A percentile compares a stretch with the other conserved stretches of the same genome.
These are phyloP conservation scores for Mortierella sp. DNA, from an alignment of 371 early-diverging fungal species.

Conservation along the genomic window DNA sequence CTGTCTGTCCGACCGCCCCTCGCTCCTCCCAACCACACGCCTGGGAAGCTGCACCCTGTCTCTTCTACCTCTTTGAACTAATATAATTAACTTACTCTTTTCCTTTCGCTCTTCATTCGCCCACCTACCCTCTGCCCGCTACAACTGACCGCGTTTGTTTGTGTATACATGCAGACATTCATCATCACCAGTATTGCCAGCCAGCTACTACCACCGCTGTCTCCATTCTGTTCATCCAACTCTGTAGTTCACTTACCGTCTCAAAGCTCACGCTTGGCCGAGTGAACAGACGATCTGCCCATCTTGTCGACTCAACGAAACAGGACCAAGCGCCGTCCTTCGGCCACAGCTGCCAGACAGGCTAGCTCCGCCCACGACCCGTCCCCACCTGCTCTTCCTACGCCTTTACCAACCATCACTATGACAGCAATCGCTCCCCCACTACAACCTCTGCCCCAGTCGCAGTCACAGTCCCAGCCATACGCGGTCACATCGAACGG, in stretches of 20 bases:
- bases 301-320: conserved; percentile 38
- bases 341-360: background rate
- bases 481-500: background rate
- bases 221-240: background rate
- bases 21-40: background rate
- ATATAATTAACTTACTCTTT: no score
- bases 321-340: conserved; percentile 45
- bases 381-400: no score
- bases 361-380: no score
- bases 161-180: background rate
- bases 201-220: background rate
- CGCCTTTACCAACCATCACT: no score
- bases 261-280: background rate
- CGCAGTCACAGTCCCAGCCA: background rate
- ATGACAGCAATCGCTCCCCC: no score
- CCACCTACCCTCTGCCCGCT: background rate
- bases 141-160: background rate
- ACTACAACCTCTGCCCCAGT: no score
- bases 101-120: background rate
- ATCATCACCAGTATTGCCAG: background rate
- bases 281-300: conserved; percentile 7
- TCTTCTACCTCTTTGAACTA: no score
- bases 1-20: background rate
- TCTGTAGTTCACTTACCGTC: background rate
- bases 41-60: background rate